phyloP scores from a whole-genome alignment of 2,329 filamentous ascomycete genomes.

The Stenocarpella maydis region DNA sequence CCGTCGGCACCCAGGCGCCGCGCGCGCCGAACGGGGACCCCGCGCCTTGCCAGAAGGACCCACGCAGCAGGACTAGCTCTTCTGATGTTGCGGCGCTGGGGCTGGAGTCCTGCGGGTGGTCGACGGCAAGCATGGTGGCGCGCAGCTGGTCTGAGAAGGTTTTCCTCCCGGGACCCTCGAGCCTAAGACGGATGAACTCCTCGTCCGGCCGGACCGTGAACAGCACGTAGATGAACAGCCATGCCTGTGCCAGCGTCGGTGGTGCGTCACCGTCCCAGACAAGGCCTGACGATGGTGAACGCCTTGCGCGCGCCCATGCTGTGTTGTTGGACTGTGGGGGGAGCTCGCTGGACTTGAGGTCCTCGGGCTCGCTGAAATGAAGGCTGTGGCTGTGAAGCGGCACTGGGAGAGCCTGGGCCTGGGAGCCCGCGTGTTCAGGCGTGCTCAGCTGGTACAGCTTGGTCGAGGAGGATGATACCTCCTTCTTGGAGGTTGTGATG shows the following conservation, averaged over 20 bases:
- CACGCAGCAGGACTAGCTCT: constrained; percentile 54
- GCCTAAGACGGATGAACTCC: constrained; percentile 58
- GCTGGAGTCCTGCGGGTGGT: constrained; percentile 50
- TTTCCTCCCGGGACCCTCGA: constrained; percentile 46
- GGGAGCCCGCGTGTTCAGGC: constrained; percentile 13
- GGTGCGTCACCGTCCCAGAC: constrained; percentile 52
- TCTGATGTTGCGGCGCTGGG: constrained; percentile 42
- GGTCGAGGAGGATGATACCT: constrained; percentile 20
- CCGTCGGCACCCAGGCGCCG: constrained; percentile 65
- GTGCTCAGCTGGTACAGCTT: constrained; percentile 29
- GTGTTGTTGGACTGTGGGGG: constrained; percentile 60
- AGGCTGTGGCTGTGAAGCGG: constrained; percentile 42
- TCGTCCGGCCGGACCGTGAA: constrained; percentile 58
- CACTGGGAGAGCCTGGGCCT: constrained; percentile 33
- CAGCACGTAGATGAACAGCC: constrained; percentile 61
- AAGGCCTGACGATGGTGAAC: constrained; percentile 56
- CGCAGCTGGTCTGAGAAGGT: constrained; percentile 39
- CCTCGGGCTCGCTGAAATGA: constrained; percentile 44
- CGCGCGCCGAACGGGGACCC: constrained; percentile 72
- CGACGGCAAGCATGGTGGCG: constrained; percentile 57
- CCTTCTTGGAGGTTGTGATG: constrained; percentile 38
- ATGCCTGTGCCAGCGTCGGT: constrained; percentile 59
- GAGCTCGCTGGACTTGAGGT: constrained; percentile 44
- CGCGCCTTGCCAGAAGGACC: constrained; percentile 75
- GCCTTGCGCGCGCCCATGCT: constrained; percentile 63